phyloP scores from a whole-genome alignment of 257 asterid species.

The Solanum piurae region DNA sequence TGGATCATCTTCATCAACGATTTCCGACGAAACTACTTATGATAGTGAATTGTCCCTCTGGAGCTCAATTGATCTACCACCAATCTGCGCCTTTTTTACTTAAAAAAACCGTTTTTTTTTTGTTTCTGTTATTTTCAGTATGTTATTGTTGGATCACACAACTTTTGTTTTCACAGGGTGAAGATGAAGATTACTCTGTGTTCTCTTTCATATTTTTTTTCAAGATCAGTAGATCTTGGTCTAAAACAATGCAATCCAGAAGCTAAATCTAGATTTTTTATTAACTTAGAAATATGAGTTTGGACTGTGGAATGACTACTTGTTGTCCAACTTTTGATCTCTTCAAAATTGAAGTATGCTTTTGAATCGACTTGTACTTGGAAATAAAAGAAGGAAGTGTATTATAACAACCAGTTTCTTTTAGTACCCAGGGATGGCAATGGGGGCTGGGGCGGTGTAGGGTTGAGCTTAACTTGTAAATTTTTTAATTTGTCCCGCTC shows the following conservation, averaged over 20 bases:
- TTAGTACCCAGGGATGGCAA: too few relatives aligned
- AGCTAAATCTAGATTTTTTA: not conserved
- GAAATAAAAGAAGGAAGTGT: not conserved
- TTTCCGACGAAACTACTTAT: not conserved
- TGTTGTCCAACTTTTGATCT: not conserved
- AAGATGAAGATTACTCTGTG: not conserved
- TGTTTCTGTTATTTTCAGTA: not conserved
- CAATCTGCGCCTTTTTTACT: conserved; percentile 26
- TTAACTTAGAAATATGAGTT: not conserved
- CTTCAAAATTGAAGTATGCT: not conserved
- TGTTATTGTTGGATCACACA: not conserved
- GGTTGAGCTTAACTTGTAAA: too few relatives aligned
- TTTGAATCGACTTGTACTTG: not conserved
- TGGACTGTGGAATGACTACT: not conserved
- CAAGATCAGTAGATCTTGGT: not conserved
- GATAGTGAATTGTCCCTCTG: conserved; percentile 29
- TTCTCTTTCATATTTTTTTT: not conserved
- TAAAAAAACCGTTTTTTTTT: not conserved
- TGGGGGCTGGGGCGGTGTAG: too few relatives aligned
- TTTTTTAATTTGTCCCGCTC: too few relatives aligned
- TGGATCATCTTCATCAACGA: not conserved
- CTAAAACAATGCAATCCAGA: not conserved
- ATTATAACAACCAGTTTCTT: too few relatives aligned
- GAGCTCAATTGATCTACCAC: conserved; percentile 39
- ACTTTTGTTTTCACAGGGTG: not conserved